Conservation (phyloP, 2,329 filamentous ascomycete species). For the Lomentospora prolificans region DNA sequence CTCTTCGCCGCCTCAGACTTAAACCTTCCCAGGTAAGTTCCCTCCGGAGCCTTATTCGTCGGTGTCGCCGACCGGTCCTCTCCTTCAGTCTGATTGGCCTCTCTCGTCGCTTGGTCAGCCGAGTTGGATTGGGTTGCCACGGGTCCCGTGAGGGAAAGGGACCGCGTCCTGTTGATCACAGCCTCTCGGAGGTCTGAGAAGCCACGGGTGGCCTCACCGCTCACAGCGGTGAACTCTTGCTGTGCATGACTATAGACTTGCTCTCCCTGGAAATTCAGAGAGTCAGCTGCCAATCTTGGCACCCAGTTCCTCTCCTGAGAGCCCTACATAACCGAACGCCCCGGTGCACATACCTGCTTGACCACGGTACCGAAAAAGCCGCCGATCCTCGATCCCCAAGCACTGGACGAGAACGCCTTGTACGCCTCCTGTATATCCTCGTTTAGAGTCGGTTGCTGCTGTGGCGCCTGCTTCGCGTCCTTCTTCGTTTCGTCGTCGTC, state of each 20-base stretch:
- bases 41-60: slow-evolving; percentile 40
- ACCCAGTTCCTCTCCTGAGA: no score
- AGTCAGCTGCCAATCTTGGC: no score
- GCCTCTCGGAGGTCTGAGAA: slow-evolving; percentile 60
- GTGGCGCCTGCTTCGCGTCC: slow-evolving; percentile 28
- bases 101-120: slow-evolving; percentile 13
- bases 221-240: slow-evolving; percentile 71
- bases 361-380: slow-evolving; percentile 86
- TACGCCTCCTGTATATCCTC: slow-evolving; percentile 91
- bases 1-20: slow-evolving; percentile 69
- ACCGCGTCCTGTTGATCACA: slow-evolving; percentile 64
- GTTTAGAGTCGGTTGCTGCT: slow-evolving; percentile 54
- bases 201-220: slow-evolving; percentile 73
- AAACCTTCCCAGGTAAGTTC: slow-evolving; percentile 66
- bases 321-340: not conserved
- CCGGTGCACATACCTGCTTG: slow-evolving; percentile 58
- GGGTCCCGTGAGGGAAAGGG: slow-evolving; percentile 53
- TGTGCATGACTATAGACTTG: slow-evolving; percentile 73
- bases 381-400: slow-evolving; percentile 82
- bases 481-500: slow-evolving; percentile 31
- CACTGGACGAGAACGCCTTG: slow-evolving; percentile 80
- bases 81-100: slow-evolving; percentile 25
- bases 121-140: slow-evolving; percentile 16
- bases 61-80: slow-evolving; percentile 33
- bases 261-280: slow-evolving; percentile 68